Evolutionary conservation across 257 asterid genomes (phyloP).

Genomic region (Oldenlandia corymbosa): DNA sequence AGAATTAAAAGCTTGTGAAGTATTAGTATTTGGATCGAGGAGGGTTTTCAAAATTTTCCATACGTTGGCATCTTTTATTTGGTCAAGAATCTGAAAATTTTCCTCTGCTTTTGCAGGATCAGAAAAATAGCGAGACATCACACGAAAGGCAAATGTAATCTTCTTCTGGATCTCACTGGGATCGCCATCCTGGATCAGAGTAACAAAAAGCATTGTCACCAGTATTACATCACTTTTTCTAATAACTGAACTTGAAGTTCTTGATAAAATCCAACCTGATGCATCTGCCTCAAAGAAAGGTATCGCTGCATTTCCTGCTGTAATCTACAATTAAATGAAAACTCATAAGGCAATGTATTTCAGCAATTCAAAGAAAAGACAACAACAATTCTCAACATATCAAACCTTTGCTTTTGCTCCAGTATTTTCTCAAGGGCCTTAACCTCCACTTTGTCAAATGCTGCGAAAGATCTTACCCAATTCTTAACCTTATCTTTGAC

Average conservation of each 20-base stretch:
- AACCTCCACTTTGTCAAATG: constrained; percentile 85
- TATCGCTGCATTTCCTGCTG: constrained; percentile 91
- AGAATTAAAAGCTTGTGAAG: constrained; percentile 45
- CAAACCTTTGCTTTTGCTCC: constrained; percentile 94
- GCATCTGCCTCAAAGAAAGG: constrained; percentile 60
- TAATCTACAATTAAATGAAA: constrained; percentile 48
- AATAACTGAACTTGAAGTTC: constrained; percentile 7
- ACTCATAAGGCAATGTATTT: too few relatives aligned
- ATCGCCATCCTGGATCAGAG: constrained; percentile 67
- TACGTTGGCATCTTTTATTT: constrained; percentile 68
- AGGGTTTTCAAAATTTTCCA: constrained; percentile 61
- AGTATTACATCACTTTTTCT: constrained; percentile 12
- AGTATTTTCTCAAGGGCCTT: constrained; percentile 95
- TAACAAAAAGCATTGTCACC: constrained; percentile 22
- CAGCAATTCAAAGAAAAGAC: too few relatives aligned
- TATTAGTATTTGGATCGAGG: constrained; percentile 67
- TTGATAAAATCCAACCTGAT: constrained; percentile 50
- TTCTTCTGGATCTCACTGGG: constrained; percentile 74
- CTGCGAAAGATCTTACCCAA: constrained; percentile 72
- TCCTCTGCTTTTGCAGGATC: constrained; percentile 85
- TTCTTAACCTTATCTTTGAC: constrained; percentile 61
- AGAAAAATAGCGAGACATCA: constrained; percentile 82
- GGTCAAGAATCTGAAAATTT: constrained; percentile 77
- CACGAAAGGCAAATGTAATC: constrained; percentile 58
- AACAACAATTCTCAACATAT: constrained; percentile 16